Conservation (phyloP, 2,329 filamentous ascomycete species). For the Cladosporium sp. region DNA sequence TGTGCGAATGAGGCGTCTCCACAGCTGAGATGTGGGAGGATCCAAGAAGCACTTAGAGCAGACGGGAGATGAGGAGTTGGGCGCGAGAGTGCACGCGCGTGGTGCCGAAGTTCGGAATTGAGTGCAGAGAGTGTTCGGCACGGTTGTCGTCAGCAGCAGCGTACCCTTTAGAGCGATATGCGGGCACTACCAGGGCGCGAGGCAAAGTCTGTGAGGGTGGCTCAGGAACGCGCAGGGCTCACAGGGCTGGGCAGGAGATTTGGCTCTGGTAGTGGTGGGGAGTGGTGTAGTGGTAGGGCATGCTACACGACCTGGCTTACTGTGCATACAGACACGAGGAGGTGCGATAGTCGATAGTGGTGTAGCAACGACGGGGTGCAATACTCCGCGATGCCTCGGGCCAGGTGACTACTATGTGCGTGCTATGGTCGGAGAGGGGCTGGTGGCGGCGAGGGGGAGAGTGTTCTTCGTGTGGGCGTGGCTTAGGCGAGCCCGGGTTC, state of each 20-base stretch:
- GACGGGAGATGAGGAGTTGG: conserved; percentile 3
- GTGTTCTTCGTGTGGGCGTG: neutral
- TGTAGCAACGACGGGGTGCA: neutral
- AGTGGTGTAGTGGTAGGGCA: neutral
- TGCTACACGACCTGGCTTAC: neutral
- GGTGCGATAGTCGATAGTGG: neutral
- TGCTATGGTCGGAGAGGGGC: neutral
- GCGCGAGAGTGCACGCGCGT: neutral
- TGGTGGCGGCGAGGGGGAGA: neutral
- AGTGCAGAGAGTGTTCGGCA: neutral
- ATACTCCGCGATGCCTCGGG: neutral
- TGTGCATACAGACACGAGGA: neutral
- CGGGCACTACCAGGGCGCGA: conserved; percentile 4
- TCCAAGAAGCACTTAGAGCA: neutral
- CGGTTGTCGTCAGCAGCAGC: neutral
- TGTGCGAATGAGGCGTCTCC: conserved; percentile 7
- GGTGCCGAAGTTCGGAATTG: conserved; percentile 4
- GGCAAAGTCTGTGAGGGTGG: neutral
- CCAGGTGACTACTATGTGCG: neutral
- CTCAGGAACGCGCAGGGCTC: neutral
- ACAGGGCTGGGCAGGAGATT: conserved; percentile 2
- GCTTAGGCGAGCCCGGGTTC: neutral
- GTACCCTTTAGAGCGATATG: neutral
- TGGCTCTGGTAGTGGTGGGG: neutral
- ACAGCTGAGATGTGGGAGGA: conserved; percentile 14